Evolutionary conservation across 129 eudicot genomes (phyloP).

Genomic region (Escallonia rubra): DNA sequence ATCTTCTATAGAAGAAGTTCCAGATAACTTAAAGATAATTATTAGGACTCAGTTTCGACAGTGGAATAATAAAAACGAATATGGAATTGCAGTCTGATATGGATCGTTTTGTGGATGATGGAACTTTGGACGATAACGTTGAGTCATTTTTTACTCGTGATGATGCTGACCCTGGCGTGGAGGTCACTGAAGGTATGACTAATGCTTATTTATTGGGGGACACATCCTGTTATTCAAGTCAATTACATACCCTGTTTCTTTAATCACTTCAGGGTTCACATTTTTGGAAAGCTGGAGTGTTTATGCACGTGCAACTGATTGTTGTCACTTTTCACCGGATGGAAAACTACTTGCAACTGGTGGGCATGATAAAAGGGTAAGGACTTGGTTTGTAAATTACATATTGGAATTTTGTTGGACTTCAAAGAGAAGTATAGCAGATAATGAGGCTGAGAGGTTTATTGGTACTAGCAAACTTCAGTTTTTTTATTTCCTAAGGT

Average conservation of each 20-base stretch:
- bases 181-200: slow-evolving; percentile 32
- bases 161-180: slow-evolving; percentile 26
- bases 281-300: slow-evolving; percentile 48
- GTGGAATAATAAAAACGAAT: background rate
- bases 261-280: slow-evolving; percentile 30
- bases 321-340: slow-evolving; percentile 52
- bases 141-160: slow-evolving; percentile 23
- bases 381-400: background rate
- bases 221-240: slow-evolving; percentile 4
- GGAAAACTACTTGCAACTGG: slow-evolving; percentile 62
- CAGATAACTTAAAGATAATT: background rate
- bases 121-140: slow-evolving; percentile 45
- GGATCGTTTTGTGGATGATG: slow-evolving; percentile 39
- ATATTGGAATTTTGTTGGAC: background rate
- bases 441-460: background rate
- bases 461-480: background rate
- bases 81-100: slow-evolving; percentile 46
- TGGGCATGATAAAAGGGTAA: slow-evolving; percentile 61
- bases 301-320: slow-evolving; percentile 26
- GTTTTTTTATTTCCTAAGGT: background rate
- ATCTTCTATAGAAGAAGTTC: background rate
- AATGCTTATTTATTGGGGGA: background rate
- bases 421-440: background rate
- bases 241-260: background rate
- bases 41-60: background rate